Evolutionary conservation across 1,139 yeast genomes (phyloP).

Genomic region (Hemisphaericaspora xylofermentans): DNA sequence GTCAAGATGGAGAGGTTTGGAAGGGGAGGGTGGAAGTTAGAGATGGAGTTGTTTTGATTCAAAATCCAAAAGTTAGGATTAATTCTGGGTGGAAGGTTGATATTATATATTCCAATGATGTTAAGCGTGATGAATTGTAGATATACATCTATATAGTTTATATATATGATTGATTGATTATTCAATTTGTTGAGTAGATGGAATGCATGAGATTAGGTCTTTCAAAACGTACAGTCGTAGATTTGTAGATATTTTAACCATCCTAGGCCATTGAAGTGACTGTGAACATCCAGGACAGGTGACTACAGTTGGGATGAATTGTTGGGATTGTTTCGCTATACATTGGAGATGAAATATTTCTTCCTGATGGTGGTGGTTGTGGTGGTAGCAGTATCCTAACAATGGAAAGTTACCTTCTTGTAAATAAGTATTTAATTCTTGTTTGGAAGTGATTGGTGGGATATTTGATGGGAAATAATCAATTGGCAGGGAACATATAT

Average conservation of each 20-base stretch:
- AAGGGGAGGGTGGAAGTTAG: constrained; percentile 16
- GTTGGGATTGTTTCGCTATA: constrained; percentile 23
- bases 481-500: constrained; percentile 25
- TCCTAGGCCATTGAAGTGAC: constrained; percentile 39
- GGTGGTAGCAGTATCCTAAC: constrained; percentile 37
- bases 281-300: constrained; percentile 39
- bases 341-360: constrained; percentile 46
- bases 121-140: constrained; percentile 32
- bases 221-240: constrained; percentile 21
- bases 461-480: constrained; percentile 31
- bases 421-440: constrained; percentile 6
- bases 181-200: constrained; percentile 4
- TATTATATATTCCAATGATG: not conserved
- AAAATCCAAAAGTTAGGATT: constrained; percentile 54
- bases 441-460: constrained; percentile 2
- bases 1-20: constrained; percentile 38
- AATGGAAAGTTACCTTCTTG: constrained; percentile 17
- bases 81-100: constrained; percentile 50
- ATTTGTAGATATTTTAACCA: constrained; percentile 37
- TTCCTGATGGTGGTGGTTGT: constrained; percentile 28
- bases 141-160: constrained; percentile 3
- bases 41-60: constrained; percentile 31
- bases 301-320: constrained; percentile 39
- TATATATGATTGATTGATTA: too few species aligned
- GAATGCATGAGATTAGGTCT: constrained; percentile 3